Base-by-base conservation (phyloP, 2,329 filamentous ascomycete species). In the Sclerotinia trifoliorum region DNA sequence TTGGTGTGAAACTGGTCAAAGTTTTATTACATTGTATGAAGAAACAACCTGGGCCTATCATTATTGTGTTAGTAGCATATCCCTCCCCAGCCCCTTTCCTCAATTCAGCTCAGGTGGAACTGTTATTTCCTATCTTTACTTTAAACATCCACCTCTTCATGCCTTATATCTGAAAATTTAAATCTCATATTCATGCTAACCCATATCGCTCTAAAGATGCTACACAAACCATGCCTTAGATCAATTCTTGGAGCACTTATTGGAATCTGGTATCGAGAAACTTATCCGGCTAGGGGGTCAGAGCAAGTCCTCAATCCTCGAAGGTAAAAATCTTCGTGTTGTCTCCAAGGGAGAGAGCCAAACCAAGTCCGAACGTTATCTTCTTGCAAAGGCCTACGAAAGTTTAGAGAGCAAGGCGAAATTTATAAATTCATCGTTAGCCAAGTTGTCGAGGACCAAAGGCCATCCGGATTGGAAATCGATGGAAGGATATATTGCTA, bases 211-310 rank as follows among this genome's bases (percentile, higher is more conserved):
- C 13, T 42, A 8, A 44, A 77, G 75, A 2, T 78, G 76, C 58
- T 78, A 78, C 44, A 79, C 72, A 4, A 74, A 74, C 52, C 73
- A 74, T 60, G 70, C 71, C 19, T 29, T 79, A 0, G 78, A 79
- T 68, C 77, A 79, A 71, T 80, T 86, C 13, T 77, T 88, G 0
- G 83, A 86, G 68, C 79, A 83, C 68, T 73, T 87, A 0, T 49
- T 85, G 0, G 72, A 80, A 5, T 75, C 74, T n/a, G 79, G 79
- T 3, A 73, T 84, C 15, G 70, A 73, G 0, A 79, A 83, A 26
- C 79, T 87, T 39, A 79, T 87, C 42, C 83, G 85, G 1, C 80
- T 88, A 24, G 85, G 74, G 1, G 68, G 71, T 8, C 70, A 70
- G 51, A 75, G 74, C 52, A 72, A 73, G n/a, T 74, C 74, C 2